Evolutionary conservation across 1,284 basidiomycete genomes (phyloP), one percentile per base, ranked within the genome.

Genomic region (Ustilago loliicola): DNA sequence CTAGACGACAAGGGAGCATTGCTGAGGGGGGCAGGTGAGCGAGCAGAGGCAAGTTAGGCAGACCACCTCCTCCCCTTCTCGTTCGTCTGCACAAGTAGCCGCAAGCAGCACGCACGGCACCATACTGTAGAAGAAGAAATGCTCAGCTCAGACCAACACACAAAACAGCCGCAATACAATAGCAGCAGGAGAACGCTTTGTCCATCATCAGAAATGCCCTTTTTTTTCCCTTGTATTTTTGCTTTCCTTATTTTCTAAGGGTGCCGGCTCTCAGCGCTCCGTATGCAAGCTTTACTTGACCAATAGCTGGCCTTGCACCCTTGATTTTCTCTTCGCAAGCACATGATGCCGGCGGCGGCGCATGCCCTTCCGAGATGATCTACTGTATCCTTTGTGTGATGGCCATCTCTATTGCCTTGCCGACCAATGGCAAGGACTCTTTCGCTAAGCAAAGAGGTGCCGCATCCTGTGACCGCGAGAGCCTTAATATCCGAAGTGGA

Each of bases 1-100:
- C 71, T 65, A 65, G 54, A 48, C 62, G 57, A 65, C 71, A 64
- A 61, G 66, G 71, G 58, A 73, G 71, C 71, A 73, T 73, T 58
- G 71, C 71, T 73, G n/a, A 27, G 29, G 58, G 52, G 53, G 23
- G 19, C 9, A 34, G 11, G 25, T 32, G 61, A 3, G 21, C 48
- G 32, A 51, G 42, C 36, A 11, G 27, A 48, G 32, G 42, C 19
- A 61, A 15, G 3, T 3, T 3, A 15, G 36, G 32, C 36, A 36
- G 21, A 42, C 32, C 32, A 6, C 32, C 32, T 34, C 32, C 32
- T 34, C 32, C 36, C 17, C 7, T 38, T 38, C 9, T 38, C 9
- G 9, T 38, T 38, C 36, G 6, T 38, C 36, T 38, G 36, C 36
- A 38, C 36, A 15, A 38, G 36, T 15, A 38, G 36, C 36, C 36